A percentile compares a stretch with the other conserved stretches of the same genome.
Evolutionary conservation across 179 eudicot species (phyloP).

Genomic region (Silene vulgaris): DNA sequence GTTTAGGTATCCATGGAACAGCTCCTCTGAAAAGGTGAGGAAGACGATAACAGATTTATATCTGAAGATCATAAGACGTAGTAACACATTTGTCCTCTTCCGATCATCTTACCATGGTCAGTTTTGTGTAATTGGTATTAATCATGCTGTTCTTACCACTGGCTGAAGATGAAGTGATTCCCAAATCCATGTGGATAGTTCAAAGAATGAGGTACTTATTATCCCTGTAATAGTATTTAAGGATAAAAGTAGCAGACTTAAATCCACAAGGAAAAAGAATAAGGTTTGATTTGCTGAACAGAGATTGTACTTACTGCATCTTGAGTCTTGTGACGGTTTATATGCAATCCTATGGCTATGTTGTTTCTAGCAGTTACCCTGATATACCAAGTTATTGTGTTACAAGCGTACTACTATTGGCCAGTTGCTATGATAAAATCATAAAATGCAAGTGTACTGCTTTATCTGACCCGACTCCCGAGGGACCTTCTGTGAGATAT

Average conservation of each 20-base stretch:
- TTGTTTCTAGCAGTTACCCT: too few relatives aligned
- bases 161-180: not conserved
- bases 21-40: conserved; percentile 19
- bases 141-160: not conserved
- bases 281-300: not conserved
- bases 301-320: not conserved
- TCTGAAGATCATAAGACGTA: not conserved
- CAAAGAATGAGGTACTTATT: not conserved
- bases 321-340: not conserved
- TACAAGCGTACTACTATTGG: too few relatives aligned
- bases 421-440: too few relatives aligned
- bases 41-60: not conserved
- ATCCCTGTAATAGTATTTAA: not conserved
- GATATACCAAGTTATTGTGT: too few relatives aligned
- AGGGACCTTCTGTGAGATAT: too few relatives aligned
- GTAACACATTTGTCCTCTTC: not conserved
- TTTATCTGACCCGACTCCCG: too few relatives aligned
- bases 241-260: not conserved
- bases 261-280: not conserved
- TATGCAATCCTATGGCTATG: not conserved
- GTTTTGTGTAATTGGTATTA: not conserved
- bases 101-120: not conserved
- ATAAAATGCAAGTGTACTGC: too few relatives aligned
- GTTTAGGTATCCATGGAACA: conserved; percentile 21
- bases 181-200: not conserved